A percentile compares a stretch with the other conserved stretches of the same genome.
Conservation (phyloP, 2,329 filamentous ascomycete genomes). For the Talaromyces sp. region DNA sequence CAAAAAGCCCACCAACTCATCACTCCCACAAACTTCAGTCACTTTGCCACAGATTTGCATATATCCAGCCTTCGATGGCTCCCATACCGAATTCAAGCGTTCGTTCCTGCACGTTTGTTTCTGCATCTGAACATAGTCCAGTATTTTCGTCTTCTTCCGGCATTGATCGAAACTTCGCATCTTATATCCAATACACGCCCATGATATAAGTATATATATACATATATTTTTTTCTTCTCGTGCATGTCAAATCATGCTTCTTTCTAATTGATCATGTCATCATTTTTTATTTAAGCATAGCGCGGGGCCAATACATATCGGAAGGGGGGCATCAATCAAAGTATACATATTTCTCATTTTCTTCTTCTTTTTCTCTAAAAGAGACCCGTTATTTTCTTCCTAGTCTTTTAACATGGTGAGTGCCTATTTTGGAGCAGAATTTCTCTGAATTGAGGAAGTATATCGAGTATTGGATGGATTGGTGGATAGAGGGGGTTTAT, state of each 20-base stretch:
- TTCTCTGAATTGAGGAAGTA: background rate
- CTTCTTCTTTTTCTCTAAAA: background rate
- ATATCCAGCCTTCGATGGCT: background rate
- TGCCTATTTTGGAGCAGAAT: background rate
- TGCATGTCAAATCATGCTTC: background rate
- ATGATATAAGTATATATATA: background rate
- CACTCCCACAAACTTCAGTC: background rate
- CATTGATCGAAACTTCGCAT: background rate
- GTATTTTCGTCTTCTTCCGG: background rate
- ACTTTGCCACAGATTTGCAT: background rate
- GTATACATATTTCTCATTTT: background rate
- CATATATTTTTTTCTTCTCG: background rate
- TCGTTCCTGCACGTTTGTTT: background rate
- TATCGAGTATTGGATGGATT: background rate
- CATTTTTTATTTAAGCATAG: conserved; percentile 5
- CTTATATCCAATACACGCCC: background rate
- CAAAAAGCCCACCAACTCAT: background rate
- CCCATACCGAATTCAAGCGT: background rate
- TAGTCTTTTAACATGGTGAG: background rate
- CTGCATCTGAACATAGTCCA: too few species aligned
- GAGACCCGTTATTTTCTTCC: background rate
- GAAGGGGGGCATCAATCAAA: background rate
- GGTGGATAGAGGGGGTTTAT: background rate
- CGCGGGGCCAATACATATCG: background rate
- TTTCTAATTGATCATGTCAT: background rate